Base-by-base conservation (phyloP, 768 basidiomycete genomes). In the Podaxis sp. region DNA sequence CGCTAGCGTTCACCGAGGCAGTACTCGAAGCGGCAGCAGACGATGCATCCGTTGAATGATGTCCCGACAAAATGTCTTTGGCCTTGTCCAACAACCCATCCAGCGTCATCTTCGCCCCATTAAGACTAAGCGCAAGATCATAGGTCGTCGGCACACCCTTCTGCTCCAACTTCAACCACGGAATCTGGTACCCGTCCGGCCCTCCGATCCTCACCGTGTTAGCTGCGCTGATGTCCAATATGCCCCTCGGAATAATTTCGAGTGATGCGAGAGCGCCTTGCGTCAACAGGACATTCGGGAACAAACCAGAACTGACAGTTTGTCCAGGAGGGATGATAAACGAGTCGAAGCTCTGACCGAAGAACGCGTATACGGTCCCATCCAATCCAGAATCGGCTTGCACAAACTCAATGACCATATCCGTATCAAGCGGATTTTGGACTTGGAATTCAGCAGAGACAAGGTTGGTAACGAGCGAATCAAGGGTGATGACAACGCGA, bases 91-190 rank as follows among this genome's bases (percentile, higher is more conserved):
- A 61, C 63, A 59, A 71, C 69, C 64, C 71, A 22, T 38, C 54
- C 30, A 62, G 6, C 15, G 61, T 33, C 22, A 26, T 19, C 2
- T 8, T 59, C 6, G 64, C 63, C n/a, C 28, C 12, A 61, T 58
- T 3, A 61, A 62, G 33, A 13, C 46, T 63, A 15, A 79, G 68
- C 4, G 64, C 67, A n/a, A 81, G 66, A 26, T 67, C 57, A 65
- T 88, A 90, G 8, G 69, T 64, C 33, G 86, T 84, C 13, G 85
- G 80, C 6, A 89, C 86, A 51, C 70, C 67, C 44, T 71, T 73
- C 70, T 89, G 86, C 38, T 75, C 71, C 55, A 89, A 75, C 57
- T 88, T 80, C 64, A 90, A 72, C 87, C 87, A 90, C 11, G 89
- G 88, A 48, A 89, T 71, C 63, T 77, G 75, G 67, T 90, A 90